A percentile compares a stretch with the other conserved stretches of the same genome.
These are phyloP conservation scores for Irpex rosettiformis DNA, from an alignment of 1,284 basidiomycete genomes.

Conservation along the genomic window DNA sequence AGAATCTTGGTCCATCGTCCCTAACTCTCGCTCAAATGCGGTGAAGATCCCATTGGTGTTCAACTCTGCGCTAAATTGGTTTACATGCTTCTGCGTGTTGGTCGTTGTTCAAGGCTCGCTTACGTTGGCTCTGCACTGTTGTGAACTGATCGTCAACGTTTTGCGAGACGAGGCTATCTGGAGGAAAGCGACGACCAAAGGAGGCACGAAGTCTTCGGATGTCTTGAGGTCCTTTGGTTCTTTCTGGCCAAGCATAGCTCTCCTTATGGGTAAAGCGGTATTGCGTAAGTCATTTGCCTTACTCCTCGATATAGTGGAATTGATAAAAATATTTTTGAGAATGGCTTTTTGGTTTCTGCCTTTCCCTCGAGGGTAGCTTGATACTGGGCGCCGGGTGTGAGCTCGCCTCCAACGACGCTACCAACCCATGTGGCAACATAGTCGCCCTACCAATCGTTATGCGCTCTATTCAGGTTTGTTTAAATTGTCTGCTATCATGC, in stretches of 20 bases:
- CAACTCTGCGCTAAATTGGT: background rate
- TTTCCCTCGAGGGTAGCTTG: background rate
- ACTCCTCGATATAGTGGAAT: background rate
- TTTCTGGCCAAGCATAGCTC: background rate
- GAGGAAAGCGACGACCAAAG: background rate
- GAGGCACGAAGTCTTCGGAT: background rate
- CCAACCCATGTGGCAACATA: background rate
- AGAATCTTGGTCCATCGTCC: background rate
- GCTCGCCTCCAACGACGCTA: background rate
- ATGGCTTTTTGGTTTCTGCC: background rate
- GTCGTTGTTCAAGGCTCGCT: background rate
- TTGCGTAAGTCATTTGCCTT: background rate
- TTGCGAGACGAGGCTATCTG: background rate
- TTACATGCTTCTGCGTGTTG: background rate
- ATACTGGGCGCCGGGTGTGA: background rate
- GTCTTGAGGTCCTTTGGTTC: background rate
- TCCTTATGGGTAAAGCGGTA: background rate
- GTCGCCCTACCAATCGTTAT: background rate
- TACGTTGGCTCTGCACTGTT: background rate
- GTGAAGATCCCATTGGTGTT: background rate
- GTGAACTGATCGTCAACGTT: background rate
- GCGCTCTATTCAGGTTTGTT: background rate
- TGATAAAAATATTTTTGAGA: background rate
- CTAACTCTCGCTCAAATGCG: background rate
- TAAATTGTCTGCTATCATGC: background rate